Percentiles rank a stretch among this genome's conserved stretches.
Evolutionary conservation across 1,139 yeast species (phyloP).

Genomic region (Groenewaldozyma auringiensis): DNA sequence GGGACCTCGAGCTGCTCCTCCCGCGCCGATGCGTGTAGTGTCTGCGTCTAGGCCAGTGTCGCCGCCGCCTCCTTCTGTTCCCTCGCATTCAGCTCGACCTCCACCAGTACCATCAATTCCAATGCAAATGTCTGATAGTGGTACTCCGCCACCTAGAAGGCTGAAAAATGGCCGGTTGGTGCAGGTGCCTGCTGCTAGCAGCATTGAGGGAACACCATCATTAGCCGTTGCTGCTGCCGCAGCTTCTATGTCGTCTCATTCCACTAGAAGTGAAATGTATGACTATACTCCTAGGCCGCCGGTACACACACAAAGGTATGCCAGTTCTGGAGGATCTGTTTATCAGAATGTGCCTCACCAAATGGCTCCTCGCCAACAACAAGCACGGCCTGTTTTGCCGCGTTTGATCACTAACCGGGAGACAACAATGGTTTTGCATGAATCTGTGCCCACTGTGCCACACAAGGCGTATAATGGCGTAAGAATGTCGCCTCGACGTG

Average conservation of each 20-base stretch:
- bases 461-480: not conserved
- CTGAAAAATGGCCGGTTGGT: not conserved
- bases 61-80: conserved; percentile 1
- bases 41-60: conserved; percentile 4
- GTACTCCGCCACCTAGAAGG: not conserved
- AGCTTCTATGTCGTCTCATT: not conserved
- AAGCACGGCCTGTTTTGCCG: not conserved
- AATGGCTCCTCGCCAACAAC: not conserved
- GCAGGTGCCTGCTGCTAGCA: not conserved
- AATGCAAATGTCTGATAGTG: not conserved
- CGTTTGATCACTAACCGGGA: not conserved
- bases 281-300: not conserved
- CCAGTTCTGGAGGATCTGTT: not conserved
- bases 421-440: too few relatives aligned
- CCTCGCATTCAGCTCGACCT: not conserved
- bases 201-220: not conserved
- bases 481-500: not conserved
- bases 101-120: not conserved
- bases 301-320: not conserved
- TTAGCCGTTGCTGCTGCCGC: not conserved
- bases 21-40: not conserved
- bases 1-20: not conserved
- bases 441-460: not conserved
- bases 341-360: too few relatives aligned
- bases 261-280: too few relatives aligned